Evolutionary conservation across 73 alveolate species (phyloP).

Genomic region (Durusdinium trenchii): DNA sequence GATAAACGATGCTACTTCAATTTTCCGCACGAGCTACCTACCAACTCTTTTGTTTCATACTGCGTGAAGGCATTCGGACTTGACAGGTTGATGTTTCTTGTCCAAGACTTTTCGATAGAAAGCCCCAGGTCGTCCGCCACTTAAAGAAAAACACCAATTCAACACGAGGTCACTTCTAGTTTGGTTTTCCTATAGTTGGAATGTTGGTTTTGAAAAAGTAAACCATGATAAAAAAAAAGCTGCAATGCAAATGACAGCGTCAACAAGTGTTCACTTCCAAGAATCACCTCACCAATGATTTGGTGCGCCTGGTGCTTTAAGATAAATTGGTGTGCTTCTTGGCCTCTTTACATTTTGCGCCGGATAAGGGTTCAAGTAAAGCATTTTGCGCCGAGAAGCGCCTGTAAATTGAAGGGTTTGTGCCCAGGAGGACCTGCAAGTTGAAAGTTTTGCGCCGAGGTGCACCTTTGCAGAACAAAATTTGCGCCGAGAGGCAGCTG

Average conservation of each 20-base stretch:
- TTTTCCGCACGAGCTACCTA: neutral
- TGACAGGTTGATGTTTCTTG: neutral
- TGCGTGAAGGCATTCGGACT: neutral
- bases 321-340: neutral
- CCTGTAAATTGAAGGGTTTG: neutral
- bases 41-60: neutral
- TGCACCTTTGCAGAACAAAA: neutral
- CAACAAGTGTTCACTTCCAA: neutral
- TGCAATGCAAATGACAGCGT: neutral
- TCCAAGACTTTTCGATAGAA: neutral
- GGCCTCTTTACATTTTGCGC: neutral
- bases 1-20: neutral
- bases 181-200: neutral
- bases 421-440: neutral
- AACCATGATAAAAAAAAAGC: neutral
- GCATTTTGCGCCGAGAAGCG: neutral
- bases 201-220: neutral
- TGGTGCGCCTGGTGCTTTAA: neutral
- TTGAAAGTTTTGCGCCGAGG: neutral
- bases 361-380: neutral
- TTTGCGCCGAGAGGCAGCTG: neutral
- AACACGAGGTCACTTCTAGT: neutral
- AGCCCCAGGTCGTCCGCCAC: neutral
- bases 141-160: neutral
- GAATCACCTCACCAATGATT: neutral